These are phyloP conservation scores for Thraustochytrium striatum DNA, from an alignment of 352 stramenopile species.

Conservation along the genomic window DNA sequence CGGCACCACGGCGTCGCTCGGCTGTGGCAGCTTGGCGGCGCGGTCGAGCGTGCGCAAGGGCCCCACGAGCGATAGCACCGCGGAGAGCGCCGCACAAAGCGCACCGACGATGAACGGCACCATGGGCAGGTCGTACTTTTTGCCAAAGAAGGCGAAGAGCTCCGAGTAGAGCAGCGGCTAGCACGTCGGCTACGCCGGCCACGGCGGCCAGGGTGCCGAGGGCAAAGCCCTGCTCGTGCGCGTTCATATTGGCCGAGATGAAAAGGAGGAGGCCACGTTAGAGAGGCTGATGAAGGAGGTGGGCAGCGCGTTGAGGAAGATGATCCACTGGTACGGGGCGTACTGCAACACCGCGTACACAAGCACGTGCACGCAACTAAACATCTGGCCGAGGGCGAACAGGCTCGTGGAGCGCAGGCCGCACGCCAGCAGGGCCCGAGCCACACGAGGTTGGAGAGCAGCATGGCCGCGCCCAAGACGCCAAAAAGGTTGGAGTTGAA, in stretches of 20 bases:
- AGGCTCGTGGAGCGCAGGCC: background rate
- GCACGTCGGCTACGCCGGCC: background rate
- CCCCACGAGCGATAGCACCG: background rate
- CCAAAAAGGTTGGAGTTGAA: constrained; percentile 30
- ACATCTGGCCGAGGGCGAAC: constrained; percentile 12
- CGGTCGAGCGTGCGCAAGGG: constrained; percentile 14
- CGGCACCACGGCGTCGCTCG: too few relatives aligned
- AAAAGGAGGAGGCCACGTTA: background rate
- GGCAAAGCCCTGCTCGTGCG: constrained; percentile 43
- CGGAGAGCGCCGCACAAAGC: background rate
- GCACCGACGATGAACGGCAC: constrained; percentile 3
- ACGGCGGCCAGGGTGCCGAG: constrained; percentile 39
- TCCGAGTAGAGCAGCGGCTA: constrained; percentile 25
- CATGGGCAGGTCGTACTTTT: background rate
- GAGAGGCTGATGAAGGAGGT: background rate
- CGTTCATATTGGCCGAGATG: constrained; percentile 36
- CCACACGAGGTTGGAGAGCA: constrained; percentile 1
- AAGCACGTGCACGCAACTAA: background rate
- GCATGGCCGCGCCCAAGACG: background rate
- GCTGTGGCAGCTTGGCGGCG: constrained; percentile 9
- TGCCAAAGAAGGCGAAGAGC: constrained; percentile 28
- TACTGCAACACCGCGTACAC: constrained; percentile 5
- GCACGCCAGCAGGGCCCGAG: background rate
- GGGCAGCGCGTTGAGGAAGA: constrained; percentile 15
- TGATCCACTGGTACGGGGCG: background rate